Evolutionary conservation across 306 rosid species (phyloP).

Genomic region (Betula pendula): DNA sequence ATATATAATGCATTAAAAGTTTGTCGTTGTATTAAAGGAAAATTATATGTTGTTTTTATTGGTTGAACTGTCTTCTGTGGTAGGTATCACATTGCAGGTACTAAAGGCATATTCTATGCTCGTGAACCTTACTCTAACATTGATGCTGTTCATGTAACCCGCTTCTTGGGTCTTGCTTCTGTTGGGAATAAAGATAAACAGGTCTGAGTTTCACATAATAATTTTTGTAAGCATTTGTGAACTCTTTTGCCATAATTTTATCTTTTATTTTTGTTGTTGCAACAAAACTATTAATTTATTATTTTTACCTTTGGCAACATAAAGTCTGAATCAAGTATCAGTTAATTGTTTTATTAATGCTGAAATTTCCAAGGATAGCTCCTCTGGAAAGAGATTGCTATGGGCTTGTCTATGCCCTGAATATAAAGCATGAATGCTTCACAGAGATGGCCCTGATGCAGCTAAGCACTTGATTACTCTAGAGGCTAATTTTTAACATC

Average conservation of each 20-base stretch:
- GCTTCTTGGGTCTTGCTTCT: constrained; percentile 89
- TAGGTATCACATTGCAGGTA: constrained; percentile 94
- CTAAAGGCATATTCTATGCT: constrained; percentile 72
- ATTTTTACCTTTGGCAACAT: neutral
- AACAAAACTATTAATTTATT: neutral
- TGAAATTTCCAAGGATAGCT: neutral
- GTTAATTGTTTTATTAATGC: neutral
- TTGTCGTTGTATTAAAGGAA: neutral
- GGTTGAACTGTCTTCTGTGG: constrained; percentile 29
- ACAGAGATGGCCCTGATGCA: constrained; percentile 1
- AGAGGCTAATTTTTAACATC: neutral
- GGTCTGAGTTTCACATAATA: constrained; percentile 42
- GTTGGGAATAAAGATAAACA: constrained; percentile 96
- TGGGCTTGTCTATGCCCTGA: constrained; percentile 6
- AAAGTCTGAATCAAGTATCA: neutral
- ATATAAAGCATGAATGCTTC: neutral
- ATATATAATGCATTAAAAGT: neutral
- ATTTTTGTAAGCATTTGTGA: neutral
- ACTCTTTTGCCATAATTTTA: neutral
- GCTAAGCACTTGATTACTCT: constrained; percentile 14
- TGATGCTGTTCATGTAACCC: constrained; percentile 89
- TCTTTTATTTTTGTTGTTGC: constrained; percentile 21
- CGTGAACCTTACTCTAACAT: constrained; percentile 91
- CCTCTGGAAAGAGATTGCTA: neutral
- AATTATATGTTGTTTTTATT: neutral